Evolutionary conservation across 2,329 filamentous ascomycete genomes (phyloP).

Genomic region (Microsporum audouinii): DNA sequence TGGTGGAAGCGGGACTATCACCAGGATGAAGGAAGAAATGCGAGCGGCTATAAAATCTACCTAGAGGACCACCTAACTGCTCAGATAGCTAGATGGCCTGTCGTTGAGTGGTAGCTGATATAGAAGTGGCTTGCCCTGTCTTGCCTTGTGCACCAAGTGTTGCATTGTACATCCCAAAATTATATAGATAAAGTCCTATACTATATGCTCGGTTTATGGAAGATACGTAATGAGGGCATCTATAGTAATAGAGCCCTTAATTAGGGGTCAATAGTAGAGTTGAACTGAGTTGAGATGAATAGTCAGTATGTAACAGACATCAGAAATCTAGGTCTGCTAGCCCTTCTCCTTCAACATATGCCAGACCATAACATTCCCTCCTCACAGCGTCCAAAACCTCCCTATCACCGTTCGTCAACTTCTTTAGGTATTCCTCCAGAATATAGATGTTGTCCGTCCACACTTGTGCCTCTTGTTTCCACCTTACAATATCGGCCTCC

Average conservation of each 20-base stretch:
- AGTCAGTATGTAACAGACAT: slow-evolving; percentile 3
- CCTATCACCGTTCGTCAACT: slow-evolving; percentile 32
- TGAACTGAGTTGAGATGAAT: not conserved
- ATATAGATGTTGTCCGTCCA: slow-evolving; percentile 38
- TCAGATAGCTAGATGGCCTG: not conserved
- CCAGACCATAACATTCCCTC: slow-evolving; percentile 41
- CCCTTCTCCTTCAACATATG: slow-evolving; percentile 45
- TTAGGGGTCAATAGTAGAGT: not conserved
- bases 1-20: slow-evolving; percentile 51
- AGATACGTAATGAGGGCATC: not conserved
- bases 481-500: slow-evolving; percentile 24
- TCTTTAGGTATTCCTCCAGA: slow-evolving; percentile 31
- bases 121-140: not conserved
- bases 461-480: slow-evolving; percentile 23
- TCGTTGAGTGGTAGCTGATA: not conserved
- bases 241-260: not conserved
- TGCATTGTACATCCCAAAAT: not conserved
- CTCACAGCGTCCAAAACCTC: slow-evolving; percentile 35
- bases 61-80: not conserved
- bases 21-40: slow-evolving; percentile 40
- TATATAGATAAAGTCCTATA: not conserved
- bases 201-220: not conserved
- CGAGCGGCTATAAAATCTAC: slow-evolving; percentile 17
- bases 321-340: slow-evolving; percentile 31
- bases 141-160: not conserved